phyloP scores from a whole-genome alignment of 371 early-diverging fungal species.

The Mortierella sp. region DNA sequence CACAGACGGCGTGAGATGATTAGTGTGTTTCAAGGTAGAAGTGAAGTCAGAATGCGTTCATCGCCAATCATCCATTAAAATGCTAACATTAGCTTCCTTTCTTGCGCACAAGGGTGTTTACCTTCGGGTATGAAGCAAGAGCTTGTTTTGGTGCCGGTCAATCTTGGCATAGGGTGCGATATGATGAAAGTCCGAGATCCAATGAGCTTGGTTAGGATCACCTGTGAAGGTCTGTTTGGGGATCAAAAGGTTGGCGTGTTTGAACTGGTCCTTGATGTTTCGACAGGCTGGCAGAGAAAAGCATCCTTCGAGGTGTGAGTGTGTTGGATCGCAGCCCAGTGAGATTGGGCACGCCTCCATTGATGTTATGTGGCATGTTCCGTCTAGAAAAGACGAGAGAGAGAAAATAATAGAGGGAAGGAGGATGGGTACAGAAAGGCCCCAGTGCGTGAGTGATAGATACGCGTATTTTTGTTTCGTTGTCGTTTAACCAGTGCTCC shows the following conservation, averaged over 20 bases:
- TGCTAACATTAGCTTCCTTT: neutral
- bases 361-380: constrained; percentile 48
- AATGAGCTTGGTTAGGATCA: constrained; percentile 44
- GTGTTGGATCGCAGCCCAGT: constrained; percentile 33
- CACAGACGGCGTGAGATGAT: neutral
- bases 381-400: constrained; percentile 22
- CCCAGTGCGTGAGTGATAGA: neutral
- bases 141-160: constrained; percentile 28
- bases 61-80: neutral
- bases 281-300: constrained; percentile 40
- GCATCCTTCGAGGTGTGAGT: constrained; percentile 40
- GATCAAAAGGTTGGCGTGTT: constrained; percentile 20
- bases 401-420: neutral
- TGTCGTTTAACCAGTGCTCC: neutral
- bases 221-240: constrained; percentile 37
- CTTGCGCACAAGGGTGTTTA: neutral
- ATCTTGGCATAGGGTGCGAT: constrained; percentile 51
- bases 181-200: constrained; percentile 49
- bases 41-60: constrained; percentile 9
- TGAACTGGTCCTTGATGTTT: constrained; percentile 34
- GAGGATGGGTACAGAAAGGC: neutral
- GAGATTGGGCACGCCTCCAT: constrained; percentile 50
- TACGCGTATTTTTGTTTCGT: neutral
- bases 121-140: constrained; percentile 37
- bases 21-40: neutral